phyloP scores from a whole-genome alignment of 169 alveolate genomes.

The Theileria orientalis region DNA sequence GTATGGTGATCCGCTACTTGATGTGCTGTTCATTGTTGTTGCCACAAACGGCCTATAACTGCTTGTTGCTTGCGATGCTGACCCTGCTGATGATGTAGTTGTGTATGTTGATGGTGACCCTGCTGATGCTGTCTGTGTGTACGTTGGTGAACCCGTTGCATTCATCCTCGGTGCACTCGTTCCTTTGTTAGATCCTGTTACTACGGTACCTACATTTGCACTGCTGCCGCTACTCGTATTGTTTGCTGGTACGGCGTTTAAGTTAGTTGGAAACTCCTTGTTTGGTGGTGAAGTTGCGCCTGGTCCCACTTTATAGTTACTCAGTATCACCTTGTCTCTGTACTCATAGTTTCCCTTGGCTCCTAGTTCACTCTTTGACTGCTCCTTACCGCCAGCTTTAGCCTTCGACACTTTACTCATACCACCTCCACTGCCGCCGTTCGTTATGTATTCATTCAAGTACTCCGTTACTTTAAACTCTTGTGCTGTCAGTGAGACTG shows the following conservation, averaged over 20 bases:
- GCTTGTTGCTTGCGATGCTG: not conserved
- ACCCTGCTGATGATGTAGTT: not conserved
- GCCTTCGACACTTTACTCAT: not conserved
- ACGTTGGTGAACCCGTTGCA: too few relatives aligned
- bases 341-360: not conserved
- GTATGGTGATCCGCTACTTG: too few relatives aligned
- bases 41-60: too few relatives aligned
- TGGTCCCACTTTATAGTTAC: not conserved
- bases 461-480: constrained; percentile 50
- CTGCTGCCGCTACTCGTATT: too few relatives aligned
- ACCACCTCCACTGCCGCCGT: too few relatives aligned
- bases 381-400: not conserved
- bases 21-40: too few relatives aligned
- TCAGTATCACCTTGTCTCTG: not conserved
- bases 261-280: too few relatives aligned
- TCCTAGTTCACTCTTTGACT: not conserved
- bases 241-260: not conserved
- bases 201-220: too few relatives aligned
- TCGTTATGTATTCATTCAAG: not conserved
- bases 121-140: too few relatives aligned
- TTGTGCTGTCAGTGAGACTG: constrained; percentile 57
- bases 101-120: not conserved
- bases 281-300: not conserved
- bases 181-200: too few relatives aligned
- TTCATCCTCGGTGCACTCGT: too few relatives aligned